Evolutionary conservation across 352 stramenopile genomes (phyloP).

Genomic region (Aphanomyces invadans): DNA sequence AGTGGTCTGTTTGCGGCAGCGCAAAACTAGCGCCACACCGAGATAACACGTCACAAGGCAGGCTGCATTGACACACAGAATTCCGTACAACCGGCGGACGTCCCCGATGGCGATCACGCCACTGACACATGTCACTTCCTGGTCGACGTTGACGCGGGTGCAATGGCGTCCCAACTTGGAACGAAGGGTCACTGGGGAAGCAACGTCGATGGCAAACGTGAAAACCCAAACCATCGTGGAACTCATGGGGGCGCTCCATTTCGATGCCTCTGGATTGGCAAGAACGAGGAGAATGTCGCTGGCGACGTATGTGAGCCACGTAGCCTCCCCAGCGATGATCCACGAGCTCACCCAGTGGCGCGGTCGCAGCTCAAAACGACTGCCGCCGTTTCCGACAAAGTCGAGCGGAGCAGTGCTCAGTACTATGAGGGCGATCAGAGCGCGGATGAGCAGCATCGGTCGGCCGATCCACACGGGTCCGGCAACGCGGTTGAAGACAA

Average conservation of each 20-base stretch:
- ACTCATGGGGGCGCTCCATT: background rate
- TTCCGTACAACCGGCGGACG: background rate
- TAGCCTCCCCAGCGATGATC: background rate
- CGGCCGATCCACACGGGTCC: slow-evolving; percentile 7
- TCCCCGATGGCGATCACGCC: background rate
- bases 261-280: background rate
- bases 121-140: background rate
- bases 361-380: background rate
- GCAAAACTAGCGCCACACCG: too few relatives aligned
- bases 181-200: background rate
- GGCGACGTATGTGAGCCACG: slow-evolving; percentile 9
- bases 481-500: slow-evolving; percentile 9
- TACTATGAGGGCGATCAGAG: background rate
- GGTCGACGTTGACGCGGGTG: background rate
- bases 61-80: background rate
- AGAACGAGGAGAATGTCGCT: slow-evolving; percentile 4
- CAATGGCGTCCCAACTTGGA: background rate
- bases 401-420: background rate
- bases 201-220: background rate
- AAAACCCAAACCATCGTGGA: background rate
- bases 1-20: too few relatives aligned
- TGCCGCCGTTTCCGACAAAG: background rate
- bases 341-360: background rate
- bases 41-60: background rate
- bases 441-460: slow-evolving; percentile 5